phyloP scores from a whole-genome alignment of 306 rosid species.

The Malus domestica region DNA sequence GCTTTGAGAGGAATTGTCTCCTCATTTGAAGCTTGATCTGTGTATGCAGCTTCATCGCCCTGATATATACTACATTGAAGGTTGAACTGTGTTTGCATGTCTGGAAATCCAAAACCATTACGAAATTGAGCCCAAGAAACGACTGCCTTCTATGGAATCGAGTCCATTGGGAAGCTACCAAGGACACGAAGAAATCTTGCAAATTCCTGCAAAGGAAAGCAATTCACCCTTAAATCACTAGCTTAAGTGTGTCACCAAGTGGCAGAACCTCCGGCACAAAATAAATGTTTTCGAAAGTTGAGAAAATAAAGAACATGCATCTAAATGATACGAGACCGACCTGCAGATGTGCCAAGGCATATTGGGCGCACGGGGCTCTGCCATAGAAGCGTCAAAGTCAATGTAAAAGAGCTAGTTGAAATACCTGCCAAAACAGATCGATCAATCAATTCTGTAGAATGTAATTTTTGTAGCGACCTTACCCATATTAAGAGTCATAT shows the following conservation, averaged over 20 bases:
- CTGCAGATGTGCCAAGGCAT: constrained; percentile 76
- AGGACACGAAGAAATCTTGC: constrained; percentile 67
- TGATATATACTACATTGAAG: constrained; percentile 24
- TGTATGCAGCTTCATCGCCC: constrained; percentile 8
- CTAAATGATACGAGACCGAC: constrained; percentile 27
- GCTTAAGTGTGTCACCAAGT: background rate
- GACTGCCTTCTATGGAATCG: constrained; percentile 13
- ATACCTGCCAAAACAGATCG: constrained; percentile 44
- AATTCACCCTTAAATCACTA: background rate
- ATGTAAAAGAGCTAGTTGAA: constrained; percentile 81
- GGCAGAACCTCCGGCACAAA: background rate
- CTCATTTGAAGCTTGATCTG: constrained; percentile 12
- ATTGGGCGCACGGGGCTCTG: constrained; percentile 68
- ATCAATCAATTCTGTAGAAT: background rate
- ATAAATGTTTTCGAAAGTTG: background rate
- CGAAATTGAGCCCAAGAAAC: background rate
- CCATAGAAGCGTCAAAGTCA: constrained; percentile 90
- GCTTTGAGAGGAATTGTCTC: constrained; percentile 14
- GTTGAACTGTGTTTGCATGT: background rate
- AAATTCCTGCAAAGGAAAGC: constrained; percentile 51
- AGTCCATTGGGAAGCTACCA: constrained; percentile 59
- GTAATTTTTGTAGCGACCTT: background rate
- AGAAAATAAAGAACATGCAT: background rate
- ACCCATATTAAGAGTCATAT: background rate
- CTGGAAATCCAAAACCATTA: background rate